Evolutionary conservation across 495 filamentous ascomycete species (phyloP), one percentile per base, ranked within the genome.

Genomic region (Annulohypoxylon maeteangense): DNA sequence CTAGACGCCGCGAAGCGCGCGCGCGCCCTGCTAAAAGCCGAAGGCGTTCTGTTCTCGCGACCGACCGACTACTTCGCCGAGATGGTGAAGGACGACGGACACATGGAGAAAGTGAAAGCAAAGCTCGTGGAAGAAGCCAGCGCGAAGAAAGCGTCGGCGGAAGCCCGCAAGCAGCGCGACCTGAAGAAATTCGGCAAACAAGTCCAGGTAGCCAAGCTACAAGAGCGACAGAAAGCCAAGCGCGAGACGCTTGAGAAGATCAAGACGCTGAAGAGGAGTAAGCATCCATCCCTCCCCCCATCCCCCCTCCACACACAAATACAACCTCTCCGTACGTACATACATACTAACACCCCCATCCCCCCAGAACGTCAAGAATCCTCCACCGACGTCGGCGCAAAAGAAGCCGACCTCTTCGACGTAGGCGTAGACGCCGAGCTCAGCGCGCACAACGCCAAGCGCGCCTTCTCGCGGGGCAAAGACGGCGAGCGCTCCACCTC

Each of bases 181-280:
- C 84, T 98, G 70, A 98, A 97, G 90, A 98, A 98, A 82, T 99
- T 98, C 81, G 95, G 95, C 70, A 99, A 99, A 84, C 92, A 97
- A 83, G 95, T 98, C 67, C 95, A 99, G 86, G 89, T 97, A 69
- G 94, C 93, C 67, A 98, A 97, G 87, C 78, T 95, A 82, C 94
- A 97, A 81, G 95, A 98, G 85, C 81, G 95, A 25, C 88, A 89
- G 51, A 97, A 94, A 86, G 90, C 89, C 80, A 97, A 97, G 90
- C 89, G 89, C 75, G 91, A 95, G 71, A 93, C 91, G 12, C 79
- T 98, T 74, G 95, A 97, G 70, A 98, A 96, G 88, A 96, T 99
- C 75, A 92, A 92, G 80, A 81, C 87, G 22, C 79, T 99, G 76
- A 99, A 99, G 88, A 87, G 92, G 82, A 99, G 95, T 98, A 88